These are phyloP conservation scores for Schoenoplectus triqueter DNA, from an alignment of 202 grass and related monocot genomes.

Conservation along the genomic window DNA sequence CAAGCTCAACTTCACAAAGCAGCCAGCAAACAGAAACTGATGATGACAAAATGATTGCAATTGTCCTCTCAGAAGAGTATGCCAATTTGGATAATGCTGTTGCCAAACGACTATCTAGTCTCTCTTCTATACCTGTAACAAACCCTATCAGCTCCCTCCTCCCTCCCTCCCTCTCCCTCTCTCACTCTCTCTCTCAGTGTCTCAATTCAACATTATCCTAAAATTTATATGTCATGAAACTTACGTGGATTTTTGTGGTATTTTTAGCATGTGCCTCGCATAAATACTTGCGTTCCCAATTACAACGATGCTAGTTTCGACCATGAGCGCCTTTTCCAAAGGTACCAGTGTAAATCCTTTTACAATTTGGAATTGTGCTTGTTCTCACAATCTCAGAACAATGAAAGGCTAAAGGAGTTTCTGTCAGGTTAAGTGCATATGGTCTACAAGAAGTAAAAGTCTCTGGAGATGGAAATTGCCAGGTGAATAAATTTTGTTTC, in stretches of 20 bases:
- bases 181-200: not conserved
- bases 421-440: conserved; percentile 83
- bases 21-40: conserved; percentile 62
- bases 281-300: conserved; percentile 87
- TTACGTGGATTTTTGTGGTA: conserved; percentile 14
- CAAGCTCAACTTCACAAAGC: conserved; percentile 65
- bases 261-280: conserved; percentile 80
- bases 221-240: not conserved
- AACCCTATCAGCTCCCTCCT: not conserved
- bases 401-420: not conserved
- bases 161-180: too few relatives aligned
- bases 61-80: conserved; percentile 96
- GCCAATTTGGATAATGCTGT: conserved; percentile 88
- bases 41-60: conserved; percentile 93
- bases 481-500: conserved; percentile 54
- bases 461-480: conserved; percentile 97
- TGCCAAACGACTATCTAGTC: conserved; percentile 81
- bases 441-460: conserved; percentile 89
- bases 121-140: conserved; percentile 91
- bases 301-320: conserved; percentile 81
- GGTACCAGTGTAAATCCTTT: conserved; percentile 35
- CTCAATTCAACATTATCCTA: not conserved
- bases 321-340: conserved; percentile 77
- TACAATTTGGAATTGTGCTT: conserved; percentile 1
- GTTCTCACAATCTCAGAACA: not conserved